Conservation (phyloP, 352 stramenopile genomes). For the Globisporangium nodosum region DNA sequence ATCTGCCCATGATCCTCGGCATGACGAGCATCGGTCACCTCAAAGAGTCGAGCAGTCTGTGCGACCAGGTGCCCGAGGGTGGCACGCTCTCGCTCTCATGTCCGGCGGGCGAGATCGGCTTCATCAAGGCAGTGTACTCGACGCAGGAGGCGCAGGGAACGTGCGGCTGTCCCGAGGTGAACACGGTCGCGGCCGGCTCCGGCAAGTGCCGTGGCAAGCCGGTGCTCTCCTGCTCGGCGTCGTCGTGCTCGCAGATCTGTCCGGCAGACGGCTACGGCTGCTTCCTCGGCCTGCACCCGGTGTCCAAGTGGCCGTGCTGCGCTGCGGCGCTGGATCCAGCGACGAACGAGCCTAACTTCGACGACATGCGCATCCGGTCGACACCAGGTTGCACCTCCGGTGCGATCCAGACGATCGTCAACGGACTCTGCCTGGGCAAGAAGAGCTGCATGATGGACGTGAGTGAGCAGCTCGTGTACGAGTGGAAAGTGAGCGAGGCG, state of each 20-base stretch:
- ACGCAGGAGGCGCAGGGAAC: slow-evolving; percentile 47
- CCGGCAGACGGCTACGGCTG: slow-evolving; percentile 41
- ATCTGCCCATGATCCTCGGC: slow-evolving; percentile 57
- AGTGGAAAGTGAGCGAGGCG: slow-evolving; percentile 43
- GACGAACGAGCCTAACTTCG: slow-evolving; percentile 35
- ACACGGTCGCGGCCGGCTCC: slow-evolving; percentile 53
- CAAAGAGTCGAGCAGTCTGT: slow-evolving; percentile 57
- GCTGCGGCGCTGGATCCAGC: slow-evolving; percentile 27
- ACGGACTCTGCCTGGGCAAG: slow-evolving; percentile 65
- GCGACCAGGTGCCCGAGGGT: slow-evolving; percentile 53
- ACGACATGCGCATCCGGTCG: slow-evolving; percentile 48
- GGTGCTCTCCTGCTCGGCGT: slow-evolving; percentile 12
- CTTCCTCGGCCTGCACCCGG: slow-evolving; percentile 59
- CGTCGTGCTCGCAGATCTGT: slow-evolving; percentile 30
- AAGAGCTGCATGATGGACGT: slow-evolving; percentile 63
- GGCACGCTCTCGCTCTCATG: slow-evolving; percentile 53
- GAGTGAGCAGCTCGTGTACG: slow-evolving; percentile 46
- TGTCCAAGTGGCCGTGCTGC: slow-evolving; percentile 63
- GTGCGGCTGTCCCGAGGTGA: slow-evolving; percentile 58
- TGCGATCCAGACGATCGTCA: slow-evolving; percentile 56
- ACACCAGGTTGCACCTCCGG: slow-evolving; percentile 31
- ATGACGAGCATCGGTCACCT: slow-evolving; percentile 81
- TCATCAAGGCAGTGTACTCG: slow-evolving; percentile 78
- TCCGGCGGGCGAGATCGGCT: slow-evolving; percentile 63
- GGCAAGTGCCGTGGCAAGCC: slow-evolving; percentile 42